These are phyloP conservation scores for Claviceps humidiphila DNA, from an alignment of 2,329 filamentous ascomycete genomes.

Conservation along the genomic window DNA sequence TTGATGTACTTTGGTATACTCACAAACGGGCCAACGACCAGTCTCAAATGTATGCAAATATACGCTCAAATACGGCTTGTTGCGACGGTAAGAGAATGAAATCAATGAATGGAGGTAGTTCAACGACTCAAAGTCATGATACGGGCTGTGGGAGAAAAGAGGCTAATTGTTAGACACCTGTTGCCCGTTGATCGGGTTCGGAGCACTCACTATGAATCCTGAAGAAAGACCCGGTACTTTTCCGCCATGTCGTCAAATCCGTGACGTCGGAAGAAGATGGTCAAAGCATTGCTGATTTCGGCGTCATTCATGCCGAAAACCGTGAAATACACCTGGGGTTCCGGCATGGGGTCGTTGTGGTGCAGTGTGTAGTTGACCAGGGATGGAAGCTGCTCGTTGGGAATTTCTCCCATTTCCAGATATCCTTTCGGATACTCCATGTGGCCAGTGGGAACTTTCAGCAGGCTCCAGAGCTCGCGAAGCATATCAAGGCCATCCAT, in stretches of 20 bases:
- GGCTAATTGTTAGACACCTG: background rate
- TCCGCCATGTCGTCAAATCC: background rate
- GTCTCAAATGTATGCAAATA: slow-evolving; percentile 2
- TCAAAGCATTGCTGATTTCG: background rate
- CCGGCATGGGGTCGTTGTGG: background rate
- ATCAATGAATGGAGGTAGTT: background rate
- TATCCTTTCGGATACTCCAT: background rate
- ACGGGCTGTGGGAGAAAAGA: background rate
- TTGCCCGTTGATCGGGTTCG: background rate
- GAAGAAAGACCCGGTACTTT: background rate
- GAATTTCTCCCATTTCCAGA: background rate
- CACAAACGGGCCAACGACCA: background rate
- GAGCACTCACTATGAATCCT: background rate
- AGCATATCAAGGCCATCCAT: background rate
- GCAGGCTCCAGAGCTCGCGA: background rate
- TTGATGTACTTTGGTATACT: background rate
- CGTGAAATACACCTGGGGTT: slow-evolving; percentile 1
- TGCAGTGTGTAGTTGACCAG: slow-evolving; percentile 1
- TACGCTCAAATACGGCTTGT: slow-evolving; percentile 1
- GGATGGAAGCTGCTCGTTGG: slow-evolving; percentile 1
- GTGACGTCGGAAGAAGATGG: background rate
- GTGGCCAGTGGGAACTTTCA: background rate
- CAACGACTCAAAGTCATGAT: background rate
- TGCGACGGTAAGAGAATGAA: background rate
- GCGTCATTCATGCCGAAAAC: background rate